Evolutionary conservation across 768 basidiomycete species (phyloP), one percentile per base, ranked within the genome.

Genomic region (Collybia sp.): DNA sequence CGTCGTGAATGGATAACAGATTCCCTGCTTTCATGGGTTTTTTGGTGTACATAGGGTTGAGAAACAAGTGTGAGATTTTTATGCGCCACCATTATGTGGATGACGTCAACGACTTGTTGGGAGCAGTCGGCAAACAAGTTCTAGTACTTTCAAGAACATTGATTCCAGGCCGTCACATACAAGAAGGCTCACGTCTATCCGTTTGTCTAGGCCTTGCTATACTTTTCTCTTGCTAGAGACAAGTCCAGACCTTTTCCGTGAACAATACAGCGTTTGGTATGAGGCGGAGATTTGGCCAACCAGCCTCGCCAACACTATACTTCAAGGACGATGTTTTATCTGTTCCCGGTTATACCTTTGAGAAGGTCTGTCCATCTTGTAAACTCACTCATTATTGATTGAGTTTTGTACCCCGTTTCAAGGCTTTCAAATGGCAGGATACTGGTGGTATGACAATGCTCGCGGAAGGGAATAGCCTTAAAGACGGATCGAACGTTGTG

Each of bases 311-410:
- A 2, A 81, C 74, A 42, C 67, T 80, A 2, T 80, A 77, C 54
- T 84, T 80, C 59, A 71, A 69, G 54, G 77, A 78, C 58, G 69
- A 66, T 19, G 63, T 82, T 31, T 74, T 87, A 6, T 80, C 77
- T 11, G 71, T 85, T n/a, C 83, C 84, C 12, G 84, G 83, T 1
- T 87, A 83, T 57, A 80, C 81, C 0, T 85, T 87, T 54, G 82
- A 83, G 54, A 80, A 80, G 74, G 83, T 80, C 42, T 13, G 66
- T 49, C 19, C 40, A 31, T 44, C 31, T 48, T 37, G 35, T 41
- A 44, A 30, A 40, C 33, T 31, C 42, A 25, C 41, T 32, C 25
- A 9, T 34, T 40, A 18, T 37, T 50, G 41, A 17, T 43, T 34
- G 36, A 35, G 13, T 17, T 40, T 38, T 53, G 43, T 50, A 38